Conservation (phyloP, 371 early-diverging fungal genomes). For the Mucor plumbeus region DNA sequence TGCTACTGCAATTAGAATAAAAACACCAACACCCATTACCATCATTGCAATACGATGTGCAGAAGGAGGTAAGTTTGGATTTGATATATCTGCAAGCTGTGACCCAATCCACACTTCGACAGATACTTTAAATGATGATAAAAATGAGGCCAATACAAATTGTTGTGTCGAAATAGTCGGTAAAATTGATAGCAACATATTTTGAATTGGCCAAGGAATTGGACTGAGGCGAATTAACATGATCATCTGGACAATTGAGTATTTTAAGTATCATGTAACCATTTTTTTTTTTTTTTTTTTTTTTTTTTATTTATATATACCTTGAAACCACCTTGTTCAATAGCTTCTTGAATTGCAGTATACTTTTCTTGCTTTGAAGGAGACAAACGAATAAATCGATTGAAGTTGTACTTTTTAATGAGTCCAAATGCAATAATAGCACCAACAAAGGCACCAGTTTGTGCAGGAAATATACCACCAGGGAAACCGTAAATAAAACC, state of each 20-base stretch:
- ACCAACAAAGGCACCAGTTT: constrained; percentile 39
- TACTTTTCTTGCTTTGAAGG: constrained; percentile 44
- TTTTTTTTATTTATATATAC: too few relatives aligned
- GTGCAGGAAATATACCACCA: constrained; percentile 31
- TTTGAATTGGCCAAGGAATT: constrained; percentile 51
- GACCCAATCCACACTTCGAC: constrained; percentile 57
- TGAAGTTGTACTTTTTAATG: constrained; percentile 41
- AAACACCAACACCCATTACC: constrained; percentile 36
- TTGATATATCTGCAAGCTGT: constrained; percentile 50
- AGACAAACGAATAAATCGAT: constrained; percentile 37
- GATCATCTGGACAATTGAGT: constrained; percentile 38
- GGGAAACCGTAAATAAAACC: constrained; percentile 44
- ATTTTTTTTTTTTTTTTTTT: too few relatives aligned
- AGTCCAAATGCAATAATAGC: constrained; percentile 30
- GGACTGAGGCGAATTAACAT: constrained; percentile 48
- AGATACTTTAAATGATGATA: constrained; percentile 41
- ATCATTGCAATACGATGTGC: constrained; percentile 43
- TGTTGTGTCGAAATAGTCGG: constrained; percentile 31
- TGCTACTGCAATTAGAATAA: constrained; percentile 21
- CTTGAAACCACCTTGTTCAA: constrained; percentile 51
- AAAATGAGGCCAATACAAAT: constrained; percentile 28
- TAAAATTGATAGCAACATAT: constrained; percentile 40
- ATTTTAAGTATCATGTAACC: too few relatives aligned
- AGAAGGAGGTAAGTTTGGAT: constrained; percentile 46
- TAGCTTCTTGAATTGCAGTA: constrained; percentile 50